phyloP scores from a whole-genome alignment of 257 asterid genomes.

The Paulownia fortunei region DNA sequence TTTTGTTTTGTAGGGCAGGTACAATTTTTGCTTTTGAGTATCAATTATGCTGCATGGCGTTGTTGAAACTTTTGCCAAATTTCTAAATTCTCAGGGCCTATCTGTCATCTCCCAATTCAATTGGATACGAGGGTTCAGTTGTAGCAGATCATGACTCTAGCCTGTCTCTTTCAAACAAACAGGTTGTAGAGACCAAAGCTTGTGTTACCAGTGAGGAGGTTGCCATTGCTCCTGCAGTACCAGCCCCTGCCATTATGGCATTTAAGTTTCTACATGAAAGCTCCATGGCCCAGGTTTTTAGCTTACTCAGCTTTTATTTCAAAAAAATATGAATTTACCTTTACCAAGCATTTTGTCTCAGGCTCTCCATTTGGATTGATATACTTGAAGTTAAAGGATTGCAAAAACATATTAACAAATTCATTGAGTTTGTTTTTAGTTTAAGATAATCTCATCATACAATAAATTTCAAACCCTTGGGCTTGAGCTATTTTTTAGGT shows the following conservation, averaged over 20 bases:
- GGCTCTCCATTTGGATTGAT: too few relatives aligned
- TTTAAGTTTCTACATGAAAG: slow-evolving; percentile 57
- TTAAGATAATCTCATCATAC: too few relatives aligned
- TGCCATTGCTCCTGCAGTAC: slow-evolving; percentile 35
- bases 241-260: slow-evolving; percentile 62
- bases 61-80: not conserved
- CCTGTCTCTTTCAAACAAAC: slow-evolving; percentile 35
- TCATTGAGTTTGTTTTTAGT: too few relatives aligned
- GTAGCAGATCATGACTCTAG: slow-evolving; percentile 27
- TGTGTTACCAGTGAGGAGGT: slow-evolving; percentile 33
- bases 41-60: not conserved
- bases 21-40: not conserved
- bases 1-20: not conserved
- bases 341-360: too few relatives aligned
- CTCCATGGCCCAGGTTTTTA: slow-evolving; percentile 58
- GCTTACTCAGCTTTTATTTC: not conserved
- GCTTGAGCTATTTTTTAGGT: too few relatives aligned
- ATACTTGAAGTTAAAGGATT: too few relatives aligned
- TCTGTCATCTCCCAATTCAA: slow-evolving; percentile 44
- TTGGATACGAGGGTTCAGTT: slow-evolving; percentile 37
- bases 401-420: too few relatives aligned
- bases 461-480: too few relatives aligned
- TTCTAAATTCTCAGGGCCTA: slow-evolving; percentile 55
- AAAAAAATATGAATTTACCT: not conserved
- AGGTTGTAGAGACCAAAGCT: slow-evolving; percentile 36